These are phyloP conservation scores for Phalaenopsis equestris DNA, from an alignment of 106 monocot genomes.

Conservation along the genomic window DNA sequence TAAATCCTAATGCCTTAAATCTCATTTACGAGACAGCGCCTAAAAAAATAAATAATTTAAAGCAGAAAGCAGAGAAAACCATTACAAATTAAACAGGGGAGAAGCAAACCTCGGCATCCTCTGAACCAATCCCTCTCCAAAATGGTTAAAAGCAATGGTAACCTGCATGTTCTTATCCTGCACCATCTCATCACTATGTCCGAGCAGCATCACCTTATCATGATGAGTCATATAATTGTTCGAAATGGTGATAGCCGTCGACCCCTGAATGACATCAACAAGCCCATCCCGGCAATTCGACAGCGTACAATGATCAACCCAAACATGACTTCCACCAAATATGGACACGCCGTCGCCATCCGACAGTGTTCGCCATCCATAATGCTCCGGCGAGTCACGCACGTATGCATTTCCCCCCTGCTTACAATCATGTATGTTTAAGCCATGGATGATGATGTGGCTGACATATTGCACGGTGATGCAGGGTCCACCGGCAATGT, in stretches of 20 bases:
- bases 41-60: no score
- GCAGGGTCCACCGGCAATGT: conserved; percentile 16
- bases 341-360: conserved; percentile 20
- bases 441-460: conserved; percentile 18
- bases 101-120: conserved; percentile 12
- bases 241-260: conserved; percentile 18
- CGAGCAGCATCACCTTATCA: conserved; percentile 20
- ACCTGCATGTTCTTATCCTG: conserved; percentile 18
- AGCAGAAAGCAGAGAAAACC: no score
- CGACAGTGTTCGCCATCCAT: conserved; percentile 18
- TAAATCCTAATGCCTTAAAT: no score
- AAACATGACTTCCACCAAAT: conserved; percentile 11
- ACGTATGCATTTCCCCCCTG: conserved; percentile 15
- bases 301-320: conserved; percentile 18
- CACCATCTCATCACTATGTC: conserved; percentile 14
- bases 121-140: conserved; percentile 10
- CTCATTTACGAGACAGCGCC: no score
- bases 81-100: no score
- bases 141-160: conserved; percentile 13
- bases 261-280: conserved; percentile 7
- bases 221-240: conserved; percentile 18
- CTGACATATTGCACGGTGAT: conserved; percentile 18
- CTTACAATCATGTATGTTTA: conserved; percentile 13
- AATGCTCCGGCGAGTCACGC: conserved; percentile 9
- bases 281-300: conserved; percentile 16